These are phyloP conservation scores for Arabidopsis lyrata DNA, from an alignment of 441 rosid genomes.

Conservation along the genomic window DNA sequence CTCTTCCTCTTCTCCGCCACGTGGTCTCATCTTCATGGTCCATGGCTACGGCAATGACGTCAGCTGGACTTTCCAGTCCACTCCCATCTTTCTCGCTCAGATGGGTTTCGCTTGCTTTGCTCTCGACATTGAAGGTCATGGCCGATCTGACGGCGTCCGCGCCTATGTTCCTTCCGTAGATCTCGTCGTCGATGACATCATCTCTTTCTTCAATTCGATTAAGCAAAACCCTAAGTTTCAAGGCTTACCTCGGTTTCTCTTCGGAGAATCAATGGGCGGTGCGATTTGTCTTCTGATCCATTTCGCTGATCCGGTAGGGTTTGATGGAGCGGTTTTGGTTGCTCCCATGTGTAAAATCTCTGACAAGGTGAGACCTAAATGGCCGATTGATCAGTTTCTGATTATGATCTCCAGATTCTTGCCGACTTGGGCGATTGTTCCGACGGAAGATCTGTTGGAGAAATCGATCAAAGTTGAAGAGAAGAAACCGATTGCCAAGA, in stretches of 20 bases:
- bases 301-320: conserved; percentile 59
- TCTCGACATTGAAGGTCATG: conserved; percentile 85
- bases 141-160: conserved; percentile 72
- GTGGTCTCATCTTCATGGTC: conserved; percentile 75
- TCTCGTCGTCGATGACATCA: conserved; percentile 68
- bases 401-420: conserved; percentile 59
- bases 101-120: conserved; percentile 83
- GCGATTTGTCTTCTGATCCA: conserved; percentile 73
- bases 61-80: conserved; percentile 85
- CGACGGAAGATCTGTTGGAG: conserved; percentile 64
- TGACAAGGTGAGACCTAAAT: conserved; percentile 71
- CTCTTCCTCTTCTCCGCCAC: conserved; percentile 51
- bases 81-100: conserved; percentile 76
- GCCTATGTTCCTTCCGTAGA: conserved; percentile 78
- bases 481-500: conserved; percentile 60
- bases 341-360: conserved; percentile 93
- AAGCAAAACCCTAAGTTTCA: conserved; percentile 49
- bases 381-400: conserved; percentile 76
- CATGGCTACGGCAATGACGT: conserved; percentile 91
- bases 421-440: conserved; percentile 81
- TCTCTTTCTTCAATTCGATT: conserved; percentile 58
- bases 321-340: conserved; percentile 72
- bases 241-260: conserved; percentile 65
- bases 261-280: conserved; percentile 92
- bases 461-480: conserved; percentile 71